Conservation (phyloP, 73 alveolate species). For the Durusdinium trenchii region DNA sequence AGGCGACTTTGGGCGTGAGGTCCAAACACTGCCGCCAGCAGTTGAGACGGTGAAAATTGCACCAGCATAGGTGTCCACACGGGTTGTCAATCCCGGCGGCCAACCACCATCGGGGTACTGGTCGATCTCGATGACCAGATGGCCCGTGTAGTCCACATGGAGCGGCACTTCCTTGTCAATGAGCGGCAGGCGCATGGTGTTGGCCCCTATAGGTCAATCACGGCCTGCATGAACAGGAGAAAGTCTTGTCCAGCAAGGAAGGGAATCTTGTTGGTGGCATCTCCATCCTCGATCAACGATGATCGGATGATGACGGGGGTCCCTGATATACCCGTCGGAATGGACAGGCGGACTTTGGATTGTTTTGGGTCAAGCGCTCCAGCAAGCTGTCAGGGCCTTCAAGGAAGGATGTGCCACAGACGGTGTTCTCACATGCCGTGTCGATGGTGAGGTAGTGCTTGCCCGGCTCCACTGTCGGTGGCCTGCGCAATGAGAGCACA, state of each 20-base stretch:
- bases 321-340: too few species aligned
- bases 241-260: conserved; percentile 34
- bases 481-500: neutral
- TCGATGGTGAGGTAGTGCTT: conserved; percentile 14
- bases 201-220: neutral
- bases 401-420: neutral
- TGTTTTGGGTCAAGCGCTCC: too few species aligned
- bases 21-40: neutral
- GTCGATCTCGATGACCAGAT: conserved; percentile 2
- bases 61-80: neutral
- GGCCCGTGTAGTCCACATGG: neutral
- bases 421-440: conserved; percentile 36
- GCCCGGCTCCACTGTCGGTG: neutral
- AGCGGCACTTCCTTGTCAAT: neutral
- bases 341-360: too few species aligned
- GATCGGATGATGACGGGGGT: too few species aligned
- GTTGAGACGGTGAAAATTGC: neutral
- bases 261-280: neutral
- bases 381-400: too few species aligned
- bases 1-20: neutral
- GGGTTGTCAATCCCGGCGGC: conserved; percentile 15
- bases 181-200: neutral
- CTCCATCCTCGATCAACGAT: too few species aligned
- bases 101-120: neutral
- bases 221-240: conserved; percentile 30